Conservation (phyloP, 768 basidiomycete genomes). For the Leucocoprinus sp. region DNA sequence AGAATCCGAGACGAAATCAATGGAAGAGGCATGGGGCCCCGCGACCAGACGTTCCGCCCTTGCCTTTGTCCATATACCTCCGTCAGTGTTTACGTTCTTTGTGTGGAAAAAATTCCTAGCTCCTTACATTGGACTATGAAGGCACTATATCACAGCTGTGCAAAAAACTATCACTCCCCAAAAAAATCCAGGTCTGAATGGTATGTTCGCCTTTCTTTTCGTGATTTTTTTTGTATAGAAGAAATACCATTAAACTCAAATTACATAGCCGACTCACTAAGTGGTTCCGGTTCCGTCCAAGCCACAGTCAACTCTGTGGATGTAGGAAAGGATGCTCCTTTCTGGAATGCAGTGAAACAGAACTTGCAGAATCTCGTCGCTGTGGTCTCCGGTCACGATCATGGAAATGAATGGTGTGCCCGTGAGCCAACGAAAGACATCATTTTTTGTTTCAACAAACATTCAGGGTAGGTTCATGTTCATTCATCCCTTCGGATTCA, state of each 20-base stretch:
- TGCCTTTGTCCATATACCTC: constrained; percentile 72
- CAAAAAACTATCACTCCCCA: constrained; percentile 27
- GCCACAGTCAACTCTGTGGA: constrained; percentile 31
- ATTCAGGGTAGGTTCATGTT: constrained; percentile 64
- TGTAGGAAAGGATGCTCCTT: constrained; percentile 43
- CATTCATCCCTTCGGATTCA: neutral
- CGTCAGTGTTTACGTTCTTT: constrained; percentile 32
- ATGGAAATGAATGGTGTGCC: constrained; percentile 76
- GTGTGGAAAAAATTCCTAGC: neutral
- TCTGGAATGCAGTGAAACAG: constrained; percentile 52
- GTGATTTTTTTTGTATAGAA: neutral
- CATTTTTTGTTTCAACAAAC: constrained; percentile 73
- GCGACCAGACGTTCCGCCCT: constrained; percentile 43
- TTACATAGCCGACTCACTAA: constrained; percentile 42
- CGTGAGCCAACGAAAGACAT: constrained; percentile 53
- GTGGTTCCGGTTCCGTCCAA: constrained; percentile 50
- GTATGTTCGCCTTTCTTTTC: constrained; percentile 14
- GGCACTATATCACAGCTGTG: constrained; percentile 28
- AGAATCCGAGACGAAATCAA: constrained; percentile 36
- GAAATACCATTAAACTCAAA: neutral
- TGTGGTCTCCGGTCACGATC: constrained; percentile 68
- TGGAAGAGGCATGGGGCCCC: constrained; percentile 55
- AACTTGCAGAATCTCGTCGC: constrained; percentile 60
- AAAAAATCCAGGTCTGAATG: constrained; percentile 37
- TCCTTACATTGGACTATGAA: constrained; percentile 12